Conservation (phyloP, 495 filamentous ascomycete genomes). For the Lichenothelia convexa region DNA sequence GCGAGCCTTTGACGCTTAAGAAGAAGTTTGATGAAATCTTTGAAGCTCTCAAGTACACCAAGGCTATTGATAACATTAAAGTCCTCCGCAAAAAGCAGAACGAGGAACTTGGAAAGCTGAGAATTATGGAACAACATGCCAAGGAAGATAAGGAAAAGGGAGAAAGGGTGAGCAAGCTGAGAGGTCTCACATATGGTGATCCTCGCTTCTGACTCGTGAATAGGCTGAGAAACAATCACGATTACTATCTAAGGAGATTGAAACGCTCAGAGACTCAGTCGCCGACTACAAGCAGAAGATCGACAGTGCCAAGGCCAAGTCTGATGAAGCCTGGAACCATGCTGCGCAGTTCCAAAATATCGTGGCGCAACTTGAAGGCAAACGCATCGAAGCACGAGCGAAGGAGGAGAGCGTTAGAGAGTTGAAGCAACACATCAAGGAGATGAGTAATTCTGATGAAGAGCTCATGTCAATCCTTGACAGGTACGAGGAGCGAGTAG, state of each 20-base stretch:
- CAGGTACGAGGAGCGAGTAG: slow-evolving; percentile 59
- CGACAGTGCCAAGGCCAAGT: slow-evolving; percentile 33
- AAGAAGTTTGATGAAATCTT: slow-evolving; percentile 96
- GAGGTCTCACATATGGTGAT: neutral
- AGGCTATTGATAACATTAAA: slow-evolving; percentile 91
- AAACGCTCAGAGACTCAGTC: slow-evolving; percentile 39
- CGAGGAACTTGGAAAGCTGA: slow-evolving; percentile 49
- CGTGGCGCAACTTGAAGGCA: slow-evolving; percentile 53
- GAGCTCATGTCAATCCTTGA: slow-evolving; percentile 59
- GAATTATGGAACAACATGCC: slow-evolving; percentile 52
- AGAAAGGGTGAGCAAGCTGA: slow-evolving; percentile 29
- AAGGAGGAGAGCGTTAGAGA: slow-evolving; percentile 48
- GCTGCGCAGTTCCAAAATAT: slow-evolving; percentile 42
- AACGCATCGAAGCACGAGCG: slow-evolving; percentile 48
- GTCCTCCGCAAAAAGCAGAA: slow-evolving; percentile 63
- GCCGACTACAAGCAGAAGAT: slow-evolving; percentile 37
- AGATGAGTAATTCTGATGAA: slow-evolving; percentile 61
- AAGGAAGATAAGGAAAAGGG: slow-evolving; percentile 78
- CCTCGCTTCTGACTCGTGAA: slow-evolving; percentile 2
- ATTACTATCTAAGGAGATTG: slow-evolving; percentile 56
- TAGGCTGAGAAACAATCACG: slow-evolving; percentile 40
- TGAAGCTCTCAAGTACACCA: slow-evolving; percentile 89
- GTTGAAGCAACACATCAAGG: slow-evolving; percentile 48
- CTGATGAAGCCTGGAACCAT: slow-evolving; percentile 40
- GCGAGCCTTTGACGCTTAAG: slow-evolving; percentile 66